Base-by-base conservation (phyloP, 495 filamentous ascomycete genomes). In the Aspergillus ellipticus region DNA sequence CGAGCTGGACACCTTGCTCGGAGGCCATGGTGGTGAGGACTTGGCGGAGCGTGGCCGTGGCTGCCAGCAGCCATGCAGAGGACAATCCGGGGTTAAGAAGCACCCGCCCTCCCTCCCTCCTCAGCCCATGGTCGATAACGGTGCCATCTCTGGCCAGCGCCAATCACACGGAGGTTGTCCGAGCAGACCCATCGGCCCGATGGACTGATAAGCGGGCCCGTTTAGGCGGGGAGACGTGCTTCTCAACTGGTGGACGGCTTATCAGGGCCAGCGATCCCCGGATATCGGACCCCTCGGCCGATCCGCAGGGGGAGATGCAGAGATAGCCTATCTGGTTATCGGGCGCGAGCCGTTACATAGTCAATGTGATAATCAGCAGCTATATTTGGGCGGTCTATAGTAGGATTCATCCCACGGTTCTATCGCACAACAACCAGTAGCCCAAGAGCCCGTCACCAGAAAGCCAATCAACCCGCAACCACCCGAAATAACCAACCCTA, bases 161-260 rank as follows among this genome's bases (percentile, higher is more conserved):
- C 45, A 26, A 47, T 28, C 45, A 28, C 45, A 47, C 45, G n/a
- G 13, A 28, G 6, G 45, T 9, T 22, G 24, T 47, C 22, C 43
- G 13, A 26, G 10, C 4, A 4, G n/a, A 20, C 16, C 20, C 22
- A 48, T 48, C 45, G 45, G 45, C 11, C 45, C 45, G 45, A 48
- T 29, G n/a, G 22, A 5, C 45, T 48, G 45, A 48, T 48, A 48
- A 48, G 45, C 45, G 22, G n/a, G n/a, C n/a, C n/a, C n/a, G n/a
- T n/a, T n/a, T n/a, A n/a, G n/a, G n/a, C n/a, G n/a, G n/a, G n/a
- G n/a, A n/a, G n/a, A n/a, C n/a, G n/a, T n/a, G n/a, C n/a, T n/a
- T n/a, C n/a, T n/a, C n/a, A n/a, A n/a, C n/a, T n/a, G n/a, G n/a
- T n/a, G n/a, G n/a, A n/a, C n/a, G n/a, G n/a, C 45, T 48, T 48